Evolutionary conservation across 78 protist species (phyloP).

Genomic region (Dictyostelium firmibasis): DNA sequence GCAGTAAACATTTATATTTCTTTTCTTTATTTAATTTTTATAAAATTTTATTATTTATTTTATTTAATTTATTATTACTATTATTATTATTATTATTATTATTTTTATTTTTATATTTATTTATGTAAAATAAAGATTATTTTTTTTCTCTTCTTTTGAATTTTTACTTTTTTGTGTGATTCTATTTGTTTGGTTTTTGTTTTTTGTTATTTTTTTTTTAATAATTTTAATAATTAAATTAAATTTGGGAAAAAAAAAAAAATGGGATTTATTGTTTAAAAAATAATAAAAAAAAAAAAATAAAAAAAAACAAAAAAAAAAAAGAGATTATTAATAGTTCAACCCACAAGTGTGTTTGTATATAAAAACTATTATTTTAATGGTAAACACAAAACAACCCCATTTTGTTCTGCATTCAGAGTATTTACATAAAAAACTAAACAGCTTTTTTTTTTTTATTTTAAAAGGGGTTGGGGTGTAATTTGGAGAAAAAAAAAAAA

Average conservation of each 20-base stretch:
- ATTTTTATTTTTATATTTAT: neutral
- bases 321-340: neutral
- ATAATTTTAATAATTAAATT: neutral
- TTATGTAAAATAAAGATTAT: neutral
- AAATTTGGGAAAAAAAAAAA: neutral
- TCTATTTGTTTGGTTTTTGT: no score
- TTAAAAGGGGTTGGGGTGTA: no score
- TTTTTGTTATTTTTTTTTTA: no score
- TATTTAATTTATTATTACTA: neutral
- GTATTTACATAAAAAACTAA: neutral
- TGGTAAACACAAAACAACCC: neutral
- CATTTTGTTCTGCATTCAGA: neutral
- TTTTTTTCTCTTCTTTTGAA: neutral
- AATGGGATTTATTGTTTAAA: neutral
- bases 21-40: neutral
- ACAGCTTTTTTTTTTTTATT: no score
- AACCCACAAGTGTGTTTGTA: neutral
- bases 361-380: no score
- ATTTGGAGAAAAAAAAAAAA: neutral
- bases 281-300: neutral
- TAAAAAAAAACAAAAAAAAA: neutral
- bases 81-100: neutral
- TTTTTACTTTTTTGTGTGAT: neutral
- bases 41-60: no score
- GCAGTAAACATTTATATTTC: neutral